Evolutionary conservation across 2,329 filamentous ascomycete species (phyloP).

Genomic region (Tolypocladium album): DNA sequence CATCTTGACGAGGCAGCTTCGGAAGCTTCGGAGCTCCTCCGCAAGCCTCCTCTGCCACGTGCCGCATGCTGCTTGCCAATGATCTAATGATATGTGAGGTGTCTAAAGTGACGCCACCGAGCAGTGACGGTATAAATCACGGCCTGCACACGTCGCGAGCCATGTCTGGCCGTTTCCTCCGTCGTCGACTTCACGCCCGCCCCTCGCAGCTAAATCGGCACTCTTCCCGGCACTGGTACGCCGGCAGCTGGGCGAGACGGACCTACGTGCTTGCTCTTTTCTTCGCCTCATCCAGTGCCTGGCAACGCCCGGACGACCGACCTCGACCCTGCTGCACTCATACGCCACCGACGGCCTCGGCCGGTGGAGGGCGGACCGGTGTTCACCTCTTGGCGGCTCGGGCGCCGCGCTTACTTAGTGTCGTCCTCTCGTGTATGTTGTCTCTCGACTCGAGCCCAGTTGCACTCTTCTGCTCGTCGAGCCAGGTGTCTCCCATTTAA

Average conservation of each 20-base stretch:
- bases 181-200: neutral
- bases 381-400: neutral
- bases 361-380: neutral
- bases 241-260: neutral
- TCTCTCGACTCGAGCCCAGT: neutral
- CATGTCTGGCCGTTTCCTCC: neutral
- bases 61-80: neutral
- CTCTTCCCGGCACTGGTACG: too few species aligned
- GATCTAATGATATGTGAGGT: neutral
- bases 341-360: neutral
- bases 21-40: neutral
- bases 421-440: neutral
- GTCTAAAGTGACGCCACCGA: neutral
- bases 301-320: neutral
- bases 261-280: neutral
- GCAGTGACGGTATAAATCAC: neutral
- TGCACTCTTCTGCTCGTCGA: neutral
- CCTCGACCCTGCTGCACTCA: neutral
- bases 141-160: neutral
- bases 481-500: neutral
- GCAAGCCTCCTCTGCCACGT: neutral
- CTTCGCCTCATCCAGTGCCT: neutral
- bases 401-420: neutral
- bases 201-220: neutral
- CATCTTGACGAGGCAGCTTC: neutral